Evolutionary conservation across 257 asterid genomes (phyloP).

Genomic region (Gentiana macrophylla): DNA sequence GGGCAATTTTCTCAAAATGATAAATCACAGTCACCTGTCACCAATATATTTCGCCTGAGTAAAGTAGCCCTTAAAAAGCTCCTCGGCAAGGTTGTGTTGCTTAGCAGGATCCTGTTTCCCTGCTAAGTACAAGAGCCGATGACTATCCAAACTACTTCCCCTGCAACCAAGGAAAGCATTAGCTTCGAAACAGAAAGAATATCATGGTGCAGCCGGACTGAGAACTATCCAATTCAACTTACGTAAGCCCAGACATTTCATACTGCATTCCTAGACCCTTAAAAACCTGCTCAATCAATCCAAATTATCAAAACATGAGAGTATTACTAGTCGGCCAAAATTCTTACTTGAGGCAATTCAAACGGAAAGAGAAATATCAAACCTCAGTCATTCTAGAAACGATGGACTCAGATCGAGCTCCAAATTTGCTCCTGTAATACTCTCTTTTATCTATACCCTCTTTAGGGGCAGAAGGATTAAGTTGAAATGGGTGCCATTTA

Average conservation of each 20-base stretch:
- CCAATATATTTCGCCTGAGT: constrained; percentile 72
- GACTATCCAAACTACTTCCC: constrained; percentile 63
- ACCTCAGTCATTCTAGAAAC: constrained; percentile 69
- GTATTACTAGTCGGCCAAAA: no score
- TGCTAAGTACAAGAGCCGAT: constrained; percentile 52
- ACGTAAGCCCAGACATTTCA: constrained; percentile 53
- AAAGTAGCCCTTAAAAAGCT: constrained; percentile 66
- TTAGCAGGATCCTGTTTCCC: constrained; percentile 51
- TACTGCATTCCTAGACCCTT: constrained; percentile 47
- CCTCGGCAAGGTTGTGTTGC: constrained; percentile 73
- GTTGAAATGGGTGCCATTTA: constrained; percentile 39
- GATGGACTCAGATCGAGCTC: constrained; percentile 51
- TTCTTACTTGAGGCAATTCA: neutral
- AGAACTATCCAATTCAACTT: constrained; percentile 15
- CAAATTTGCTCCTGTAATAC: constrained; percentile 38
- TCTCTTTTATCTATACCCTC: constrained; percentile 67
- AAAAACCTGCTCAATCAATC: constrained; percentile 34
- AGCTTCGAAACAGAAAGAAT: neutral
- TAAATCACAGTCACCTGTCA: constrained; percentile 43
- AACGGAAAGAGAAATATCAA: constrained; percentile 1
- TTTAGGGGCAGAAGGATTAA: constrained; percentile 61
- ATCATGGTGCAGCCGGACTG: neutral
- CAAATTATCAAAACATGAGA: neutral
- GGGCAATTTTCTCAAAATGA: neutral
- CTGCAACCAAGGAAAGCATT: constrained; percentile 25